These are phyloP conservation scores for Tetrahymena elliotti DNA, from an alignment of 73 alveolate species.

Conservation along the genomic window DNA sequence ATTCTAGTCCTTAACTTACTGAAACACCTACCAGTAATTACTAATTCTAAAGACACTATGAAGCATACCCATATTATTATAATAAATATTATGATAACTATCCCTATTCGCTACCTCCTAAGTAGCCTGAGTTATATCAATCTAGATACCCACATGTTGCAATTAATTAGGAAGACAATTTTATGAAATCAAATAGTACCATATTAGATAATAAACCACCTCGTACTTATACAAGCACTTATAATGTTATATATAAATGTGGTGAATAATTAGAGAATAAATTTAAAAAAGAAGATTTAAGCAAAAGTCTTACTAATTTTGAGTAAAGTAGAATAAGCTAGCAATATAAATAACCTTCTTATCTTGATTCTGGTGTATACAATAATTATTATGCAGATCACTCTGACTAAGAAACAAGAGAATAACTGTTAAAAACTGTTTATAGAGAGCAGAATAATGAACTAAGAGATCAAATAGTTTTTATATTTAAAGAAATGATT, in stretches of 20 bases:
- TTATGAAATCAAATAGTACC: background rate
- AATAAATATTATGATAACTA: background rate
- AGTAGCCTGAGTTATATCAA: background rate
- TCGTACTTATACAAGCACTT: background rate
- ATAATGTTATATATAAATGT: background rate
- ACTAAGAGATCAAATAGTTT: background rate
- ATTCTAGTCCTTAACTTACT: background rate
- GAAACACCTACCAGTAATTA: background rate
- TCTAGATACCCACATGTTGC: background rate
- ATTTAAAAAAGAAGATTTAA: background rate
- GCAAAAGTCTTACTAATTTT: background rate
- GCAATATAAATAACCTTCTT: background rate
- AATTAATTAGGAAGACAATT: background rate
- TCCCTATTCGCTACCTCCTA: background rate
- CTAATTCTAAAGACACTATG: background rate
- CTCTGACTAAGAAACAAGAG: background rate
- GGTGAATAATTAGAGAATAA: background rate
- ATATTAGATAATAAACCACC: background rate
- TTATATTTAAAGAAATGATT: background rate
- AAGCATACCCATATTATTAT: background rate
- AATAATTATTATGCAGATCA: background rate
- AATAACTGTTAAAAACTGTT: background rate
- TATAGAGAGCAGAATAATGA: background rate
- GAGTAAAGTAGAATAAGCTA: background rate
- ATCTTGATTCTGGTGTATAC: background rate